Base-by-base conservation (phyloP, 2,329 filamentous ascomycete genomes). In the Huntiella bhutanensis region DNA sequence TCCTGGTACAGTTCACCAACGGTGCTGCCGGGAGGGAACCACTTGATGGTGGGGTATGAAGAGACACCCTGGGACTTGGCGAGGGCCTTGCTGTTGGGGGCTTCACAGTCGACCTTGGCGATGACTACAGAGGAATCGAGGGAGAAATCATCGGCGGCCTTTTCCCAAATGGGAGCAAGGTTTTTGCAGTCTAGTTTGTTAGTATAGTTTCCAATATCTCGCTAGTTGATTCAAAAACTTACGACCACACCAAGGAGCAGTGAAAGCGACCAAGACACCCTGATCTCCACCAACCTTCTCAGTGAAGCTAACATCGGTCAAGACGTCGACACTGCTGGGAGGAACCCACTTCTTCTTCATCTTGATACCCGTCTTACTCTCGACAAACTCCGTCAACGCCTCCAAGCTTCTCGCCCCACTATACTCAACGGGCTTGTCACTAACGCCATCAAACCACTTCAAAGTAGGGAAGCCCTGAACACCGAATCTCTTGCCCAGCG, bases 161-260 rank as follows among this genome's bases (percentile, higher is more conserved):
- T 75, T 65, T 98, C 91, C 84, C 86, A 98, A 54, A 70, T 73
- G 39, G 91, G 91, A 42, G 87, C 87, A 52, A 98, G 79, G 56
- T 58, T 80, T 71, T 98, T 98, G 82, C 91, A 98, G 75, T 98
- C 91, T 95, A 59, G 34, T 13, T 15, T 33, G 17, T 33, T 33
- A 40, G n/a, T n/a, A 39, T 28, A 19, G 6, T 17, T 32, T 28
- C 4, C 5, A 19, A 34, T 28, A 38, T 16, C 33, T 32, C 13
- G 17, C 4, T 19, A 22, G 13, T 15, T 33, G 17, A 42, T 16
- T 35, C 13, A 33, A 13, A 22, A 42, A 82, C 86, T 65, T 75
- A 96, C 91, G 88, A 62, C 88, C 88, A 65, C 91, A 98, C 91
- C 88, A 96, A 45, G 91, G 87, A 45, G 91, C 88, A 55, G 92